phyloP scores from a whole-genome alignment of 345 rosid genomes.

The Syzygium oleosum region DNA sequence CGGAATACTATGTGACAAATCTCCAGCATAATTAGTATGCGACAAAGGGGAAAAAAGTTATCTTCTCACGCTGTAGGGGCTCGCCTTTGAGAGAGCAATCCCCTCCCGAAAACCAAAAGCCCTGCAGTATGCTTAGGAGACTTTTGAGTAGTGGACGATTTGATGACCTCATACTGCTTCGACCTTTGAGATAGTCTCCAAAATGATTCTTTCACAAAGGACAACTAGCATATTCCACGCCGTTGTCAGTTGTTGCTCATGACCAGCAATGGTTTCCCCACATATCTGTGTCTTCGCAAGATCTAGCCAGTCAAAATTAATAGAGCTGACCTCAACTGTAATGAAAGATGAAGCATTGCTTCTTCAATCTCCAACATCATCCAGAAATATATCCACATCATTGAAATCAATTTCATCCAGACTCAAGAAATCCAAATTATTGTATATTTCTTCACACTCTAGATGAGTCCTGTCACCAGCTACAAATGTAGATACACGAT shows the following conservation, averaged over 20 bases:
- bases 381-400: constrained; percentile 1
- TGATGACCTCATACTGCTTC: neutral
- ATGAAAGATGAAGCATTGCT: neutral
- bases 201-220: neutral
- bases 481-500: constrained; percentile 44
- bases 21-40: neutral
- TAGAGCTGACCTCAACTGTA: neutral
- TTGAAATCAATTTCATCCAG: constrained; percentile 10
- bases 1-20: neutral
- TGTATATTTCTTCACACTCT: constrained; percentile 41
- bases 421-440: constrained; percentile 37
- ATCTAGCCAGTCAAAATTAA: neutral
- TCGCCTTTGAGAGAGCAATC: neutral
- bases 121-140: neutral
- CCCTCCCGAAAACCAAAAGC: neutral
- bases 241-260: neutral
- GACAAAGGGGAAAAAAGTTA: neutral
- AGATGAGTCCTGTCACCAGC: constrained; percentile 57
- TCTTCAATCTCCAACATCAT: constrained; percentile 4
- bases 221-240: neutral
- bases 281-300: neutral
- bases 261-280: neutral
- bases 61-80: neutral
- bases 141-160: neutral
- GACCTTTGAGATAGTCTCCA: neutral